Conservation (phyloP, 1,139 yeast species). For the Ogataea hybrid region DNA sequence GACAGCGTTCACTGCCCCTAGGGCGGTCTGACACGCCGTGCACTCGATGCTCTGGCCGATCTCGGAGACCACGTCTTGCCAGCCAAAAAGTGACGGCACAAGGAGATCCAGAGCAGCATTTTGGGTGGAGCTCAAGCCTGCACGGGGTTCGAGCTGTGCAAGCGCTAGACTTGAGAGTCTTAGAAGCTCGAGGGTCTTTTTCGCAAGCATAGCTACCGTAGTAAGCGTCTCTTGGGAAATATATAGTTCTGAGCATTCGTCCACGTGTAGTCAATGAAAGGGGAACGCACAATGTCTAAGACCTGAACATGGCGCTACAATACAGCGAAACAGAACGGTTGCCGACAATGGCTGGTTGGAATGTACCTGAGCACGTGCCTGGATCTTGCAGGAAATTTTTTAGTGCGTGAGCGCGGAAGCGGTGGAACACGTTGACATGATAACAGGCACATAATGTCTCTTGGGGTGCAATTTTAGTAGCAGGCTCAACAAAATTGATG, state of each 20-base stretch:
- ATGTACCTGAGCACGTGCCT: background rate
- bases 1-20: background rate
- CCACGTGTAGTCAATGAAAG: background rate
- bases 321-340: too few species aligned
- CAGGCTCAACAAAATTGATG: too few species aligned
- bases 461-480: too few species aligned
- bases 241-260: background rate
- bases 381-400: background rate
- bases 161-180: background rate
- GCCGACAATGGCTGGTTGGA: background rate
- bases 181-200: background rate
- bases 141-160: background rate
- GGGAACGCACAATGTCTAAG: background rate
- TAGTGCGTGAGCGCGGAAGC: background rate
- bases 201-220: background rate
- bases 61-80: background rate
- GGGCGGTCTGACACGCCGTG: background rate
- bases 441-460: too few species aligned
- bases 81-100: slow-evolving; percentile 1
- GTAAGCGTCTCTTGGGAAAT: too few species aligned
- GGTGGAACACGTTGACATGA: too few species aligned
- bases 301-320: too few species aligned
- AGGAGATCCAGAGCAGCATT: background rate
- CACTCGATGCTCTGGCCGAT: background rate
- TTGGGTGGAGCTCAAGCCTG: background rate